Evolutionary conservation across 306 rosid species (phyloP).

Genomic region (Cicer yamashitae): DNA sequence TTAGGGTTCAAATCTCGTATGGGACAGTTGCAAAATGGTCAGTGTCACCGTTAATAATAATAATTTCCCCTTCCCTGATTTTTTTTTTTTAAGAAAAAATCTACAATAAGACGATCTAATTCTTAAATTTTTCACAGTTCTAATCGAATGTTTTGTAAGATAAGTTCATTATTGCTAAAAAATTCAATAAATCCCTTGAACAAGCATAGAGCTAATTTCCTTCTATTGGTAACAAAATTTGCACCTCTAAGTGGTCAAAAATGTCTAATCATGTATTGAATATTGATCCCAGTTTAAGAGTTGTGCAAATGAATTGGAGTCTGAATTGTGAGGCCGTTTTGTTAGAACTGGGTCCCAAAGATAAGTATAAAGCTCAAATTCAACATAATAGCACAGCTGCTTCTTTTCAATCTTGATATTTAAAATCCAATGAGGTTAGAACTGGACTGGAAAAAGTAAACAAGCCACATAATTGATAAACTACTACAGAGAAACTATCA

Average conservation of each 20-base stretch:
- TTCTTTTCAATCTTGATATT: slow-evolving; percentile 18
- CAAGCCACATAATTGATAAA: not conserved
- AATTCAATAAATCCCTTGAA: slow-evolving; percentile 60
- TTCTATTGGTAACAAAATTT: slow-evolving; percentile 57
- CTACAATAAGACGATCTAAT: not conserved
- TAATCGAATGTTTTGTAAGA: slow-evolving; percentile 32
- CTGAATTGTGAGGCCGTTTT: slow-evolving; percentile 63
- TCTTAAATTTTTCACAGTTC: slow-evolving; percentile 3
- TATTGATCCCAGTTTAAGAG: slow-evolving; percentile 64
- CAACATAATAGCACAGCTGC: slow-evolving; percentile 12
- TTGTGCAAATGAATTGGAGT: slow-evolving; percentile 65
- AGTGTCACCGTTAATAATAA: too few relatives aligned
- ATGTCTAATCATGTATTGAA: slow-evolving; percentile 67
- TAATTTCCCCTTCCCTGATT: too few relatives aligned
- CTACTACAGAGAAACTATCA: slow-evolving; percentile 18
- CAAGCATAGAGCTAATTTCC: slow-evolving; percentile 61
- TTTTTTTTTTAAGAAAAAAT: too few relatives aligned
- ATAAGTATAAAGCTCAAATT: not conserved
- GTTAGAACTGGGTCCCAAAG: not conserved
- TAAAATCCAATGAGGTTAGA: slow-evolving; percentile 6
- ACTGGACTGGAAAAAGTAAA: slow-evolving; percentile 35
- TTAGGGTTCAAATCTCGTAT: too few relatives aligned
- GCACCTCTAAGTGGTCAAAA: slow-evolving; percentile 77
- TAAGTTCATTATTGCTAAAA: slow-evolving; percentile 57
- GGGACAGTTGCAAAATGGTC: too few relatives aligned